Evolutionary conservation across 371 early-diverging fungal species (phyloP).

Genomic region (Mucor sp.): DNA sequence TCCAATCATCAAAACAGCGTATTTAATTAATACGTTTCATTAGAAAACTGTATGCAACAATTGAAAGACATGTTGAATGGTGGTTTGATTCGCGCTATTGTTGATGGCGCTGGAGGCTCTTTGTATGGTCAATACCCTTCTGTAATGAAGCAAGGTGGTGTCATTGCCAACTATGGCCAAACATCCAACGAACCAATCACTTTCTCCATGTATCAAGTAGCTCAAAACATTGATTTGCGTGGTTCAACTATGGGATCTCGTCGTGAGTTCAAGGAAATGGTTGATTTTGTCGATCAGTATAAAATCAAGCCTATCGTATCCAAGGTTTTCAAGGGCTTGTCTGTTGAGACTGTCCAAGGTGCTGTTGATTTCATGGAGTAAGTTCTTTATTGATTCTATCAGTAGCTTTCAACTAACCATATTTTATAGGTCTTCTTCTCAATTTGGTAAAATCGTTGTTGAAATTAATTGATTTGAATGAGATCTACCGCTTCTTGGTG

Average conservation of each 20-base stretch:
- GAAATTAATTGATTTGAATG: no score
- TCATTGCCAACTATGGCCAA: constrained; percentile 65
- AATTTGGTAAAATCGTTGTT: no score
- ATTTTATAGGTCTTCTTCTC: no score
- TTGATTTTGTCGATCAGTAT: constrained; percentile 57
- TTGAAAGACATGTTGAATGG: constrained; percentile 45
- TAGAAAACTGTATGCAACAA: constrained; percentile 55
- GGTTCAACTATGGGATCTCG: constrained; percentile 74
- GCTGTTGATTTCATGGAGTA: constrained; percentile 60
- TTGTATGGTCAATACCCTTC: constrained; percentile 41
- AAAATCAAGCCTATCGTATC: constrained; percentile 67
- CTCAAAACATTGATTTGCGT: constrained; percentile 59
- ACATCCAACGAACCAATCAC: constrained; percentile 47
- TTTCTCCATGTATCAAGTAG: constrained; percentile 50
- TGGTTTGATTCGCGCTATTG: constrained; percentile 50
- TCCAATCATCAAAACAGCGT: background rate
- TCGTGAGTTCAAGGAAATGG: constrained; percentile 62
- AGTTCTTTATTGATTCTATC: no score
- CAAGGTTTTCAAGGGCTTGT: constrained; percentile 57
- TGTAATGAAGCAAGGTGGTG: constrained; percentile 57
- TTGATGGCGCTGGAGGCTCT: constrained; percentile 74
- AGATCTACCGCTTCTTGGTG: no score
- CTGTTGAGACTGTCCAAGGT: constrained; percentile 39
- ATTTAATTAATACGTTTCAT: background rate
- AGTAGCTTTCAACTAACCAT: no score